phyloP scores from a whole-genome alignment of 768 basidiomycete species.

The Lactarius hengduanensis region DNA sequence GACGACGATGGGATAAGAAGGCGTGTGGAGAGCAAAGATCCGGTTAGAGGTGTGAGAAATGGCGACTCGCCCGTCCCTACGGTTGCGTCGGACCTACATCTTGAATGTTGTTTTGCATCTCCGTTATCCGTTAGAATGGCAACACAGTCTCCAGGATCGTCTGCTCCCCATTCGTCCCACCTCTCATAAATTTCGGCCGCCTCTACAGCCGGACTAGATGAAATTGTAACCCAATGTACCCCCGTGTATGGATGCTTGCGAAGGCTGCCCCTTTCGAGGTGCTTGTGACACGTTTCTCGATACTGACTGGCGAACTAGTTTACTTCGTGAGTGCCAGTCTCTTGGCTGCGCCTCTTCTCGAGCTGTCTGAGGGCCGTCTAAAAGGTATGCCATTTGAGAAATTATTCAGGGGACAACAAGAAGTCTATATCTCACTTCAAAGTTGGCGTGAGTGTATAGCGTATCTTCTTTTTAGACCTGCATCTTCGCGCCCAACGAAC shows the following conservation, averaged over 20 bases:
- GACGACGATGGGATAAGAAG: conserved; percentile 14
- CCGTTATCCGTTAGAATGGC: neutral
- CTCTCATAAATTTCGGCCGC: conserved; percentile 4
- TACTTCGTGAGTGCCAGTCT: conserved; percentile 1
- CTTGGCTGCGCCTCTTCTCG: neutral
- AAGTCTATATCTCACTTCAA: conserved; percentile 2
- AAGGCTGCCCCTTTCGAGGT: neutral
- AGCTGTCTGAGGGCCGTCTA: conserved; percentile 1
- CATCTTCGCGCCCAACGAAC: conserved; percentile 2
- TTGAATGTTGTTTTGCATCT: conserved; percentile 21
- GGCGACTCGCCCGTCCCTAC: neutral
- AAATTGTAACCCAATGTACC: neutral
- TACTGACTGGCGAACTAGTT: neutral
- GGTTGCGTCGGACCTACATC: neutral
- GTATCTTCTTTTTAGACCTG: conserved; percentile 10
- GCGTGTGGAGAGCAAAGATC: too few species aligned
- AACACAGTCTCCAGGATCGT: conserved; percentile 15
- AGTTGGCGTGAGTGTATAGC: neutral
- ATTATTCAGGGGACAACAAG: too few species aligned
- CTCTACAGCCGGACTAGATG: neutral
- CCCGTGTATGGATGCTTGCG: neutral
- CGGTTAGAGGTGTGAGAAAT: neutral
- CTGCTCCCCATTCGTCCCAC: conserved; percentile 16
- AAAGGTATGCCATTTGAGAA: neutral
- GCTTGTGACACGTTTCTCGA: neutral